Evolutionary conservation across 2,329 filamentous ascomycete genomes (phyloP), one percentile per base, ranked within the genome.

Genomic region (Leptographium procerum): DNA sequence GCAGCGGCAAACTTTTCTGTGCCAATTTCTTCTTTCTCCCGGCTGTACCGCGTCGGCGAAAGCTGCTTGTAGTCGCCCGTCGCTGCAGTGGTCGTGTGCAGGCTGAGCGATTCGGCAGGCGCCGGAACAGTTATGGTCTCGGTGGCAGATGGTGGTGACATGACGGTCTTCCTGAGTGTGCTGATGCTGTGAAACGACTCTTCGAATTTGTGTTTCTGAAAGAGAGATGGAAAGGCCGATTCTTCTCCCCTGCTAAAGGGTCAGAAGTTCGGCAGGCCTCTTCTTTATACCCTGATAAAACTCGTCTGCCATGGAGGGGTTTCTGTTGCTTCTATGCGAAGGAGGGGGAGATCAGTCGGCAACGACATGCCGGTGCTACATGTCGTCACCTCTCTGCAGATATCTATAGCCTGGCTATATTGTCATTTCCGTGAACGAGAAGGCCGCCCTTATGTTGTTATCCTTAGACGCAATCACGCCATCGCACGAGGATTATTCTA

Each of bases 21-120:
- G 57, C 60, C 64, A 1, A 58, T 57, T 36, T 60, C 58, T 55
- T 67, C 65, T 26, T 56, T 61, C 19, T 64, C 59, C 29, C 50
- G 59, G 57, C 59, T 61, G 54, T 60, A 62, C 4, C 26, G 36
- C 4, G 52, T 58, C 4, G 61, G 56, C 52, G 60, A 60, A 29
- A 64, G 60, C 55, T 62, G 57, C 63, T 66, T 67, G 57, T 66
- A 66, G 60, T 64, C 65, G 54, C 60, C 65, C 4, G 60, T 60
- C 16, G 62, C 61, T 14, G 60, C 59, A 48, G 63, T 1, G 80
- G 81, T 71, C 29, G 70, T 70, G 56, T 58, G 69, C n/a, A 70
- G 67, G 11, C 60, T 71, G 16, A 67, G 63, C 19, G 60, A 61
- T 0, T 34, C 19, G 11, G 55, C 51, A 1, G 57, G 48, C 31